Evolutionary conservation across 75 land plant genomes (phyloP), one percentile per base, ranked within the genome.

Genomic region (Isoetes taiwanensis): DNA sequence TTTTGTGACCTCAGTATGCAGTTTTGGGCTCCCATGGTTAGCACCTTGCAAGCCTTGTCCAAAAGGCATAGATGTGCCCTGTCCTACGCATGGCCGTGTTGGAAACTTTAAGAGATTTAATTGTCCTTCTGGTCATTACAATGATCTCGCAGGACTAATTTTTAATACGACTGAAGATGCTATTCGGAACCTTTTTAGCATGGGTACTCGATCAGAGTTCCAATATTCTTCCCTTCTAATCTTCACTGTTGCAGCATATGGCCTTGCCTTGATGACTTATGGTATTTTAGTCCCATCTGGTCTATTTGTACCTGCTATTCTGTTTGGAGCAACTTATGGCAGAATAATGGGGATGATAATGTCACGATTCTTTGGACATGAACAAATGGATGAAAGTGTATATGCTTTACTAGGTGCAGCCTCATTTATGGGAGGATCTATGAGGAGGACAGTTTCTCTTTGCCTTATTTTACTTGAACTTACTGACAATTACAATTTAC

Each of bases 361-460:
- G 35, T 64, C 59, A 25, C 54, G 72, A 12, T 6, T 8, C 16
- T 46, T 8, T 16, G 50, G 50, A 46, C n/a, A 43, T 3, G 52
- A 63, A 0, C 19, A 8, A 1, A 61, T 77, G 27, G 63, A 74
- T 40, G 58, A 52, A 17, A 67, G 72, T 3, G 64, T 74, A 30
- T 66, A 63, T 64, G 72, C 80, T 0, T 40, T 69, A n/a, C 63
- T 73, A 24, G 80, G 80, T 1, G 54, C 78, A 53, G 76, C 79
- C 19, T 77, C 79, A 16, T 64, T 74, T 35, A 68, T 74, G 14
- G 80, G 78, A 12, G 78, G 80, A 20, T 56, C 80, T 2, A 77
- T 77, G 80, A 54, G 80, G 50, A 64, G 34, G 62, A 74, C 80
- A 5, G 80, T 77, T 1, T 77, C 80, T 8, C 30, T 77, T 0